Base-by-base conservation (phyloP, 306 rosid genomes). In the Castanea sativa region DNA sequence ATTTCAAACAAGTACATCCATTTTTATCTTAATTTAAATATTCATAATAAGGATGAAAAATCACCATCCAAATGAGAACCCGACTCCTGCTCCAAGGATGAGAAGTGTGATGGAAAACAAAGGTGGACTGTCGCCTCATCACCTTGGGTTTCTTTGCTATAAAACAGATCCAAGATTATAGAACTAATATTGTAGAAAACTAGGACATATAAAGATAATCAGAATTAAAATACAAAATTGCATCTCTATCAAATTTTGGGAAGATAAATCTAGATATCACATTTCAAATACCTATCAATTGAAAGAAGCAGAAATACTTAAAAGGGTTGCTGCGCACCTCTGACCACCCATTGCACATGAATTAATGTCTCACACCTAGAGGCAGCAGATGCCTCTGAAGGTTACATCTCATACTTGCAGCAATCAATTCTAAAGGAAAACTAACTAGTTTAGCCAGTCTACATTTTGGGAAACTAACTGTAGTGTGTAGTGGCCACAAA, bases 31-130 rank as follows among this genome's bases (percentile, higher is more conserved):
- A 69, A 43, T 9, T 16, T 29, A n/a, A 23, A 7, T n/a, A 64
- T 11, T 7, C 32, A 73, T 80, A 35, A n/a, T 60, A 53, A 73
- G 20, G 27, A 82, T 23, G 82, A 88, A 52, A 38, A 25, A 73
- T 82, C 69, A 95, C 99, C 99, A 92, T 95, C 99, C 99, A 95
- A 77, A 87, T 87, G 64, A 95, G 91, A 87, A 89, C 75, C 75
- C 90, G 91, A 86, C 73, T 91, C 89, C 94, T 90, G 91, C 99
- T 95, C 99, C 98, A 95, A 41, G 99, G 98, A 87, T 95, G 99
- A 84, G 97, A 91, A 8, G 99, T 83, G 80, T 89, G 99, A 81
- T 95, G 99, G 79, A 81, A 95, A 82, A 95, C 88, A 79, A 95
- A 95, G 74, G 99, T 92, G 35, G 90, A 84, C 77, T 95, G 99